Evolutionary conservation across 495 filamentous ascomycete genomes (phyloP).

Genomic region (Cryomyces minteri): DNA sequence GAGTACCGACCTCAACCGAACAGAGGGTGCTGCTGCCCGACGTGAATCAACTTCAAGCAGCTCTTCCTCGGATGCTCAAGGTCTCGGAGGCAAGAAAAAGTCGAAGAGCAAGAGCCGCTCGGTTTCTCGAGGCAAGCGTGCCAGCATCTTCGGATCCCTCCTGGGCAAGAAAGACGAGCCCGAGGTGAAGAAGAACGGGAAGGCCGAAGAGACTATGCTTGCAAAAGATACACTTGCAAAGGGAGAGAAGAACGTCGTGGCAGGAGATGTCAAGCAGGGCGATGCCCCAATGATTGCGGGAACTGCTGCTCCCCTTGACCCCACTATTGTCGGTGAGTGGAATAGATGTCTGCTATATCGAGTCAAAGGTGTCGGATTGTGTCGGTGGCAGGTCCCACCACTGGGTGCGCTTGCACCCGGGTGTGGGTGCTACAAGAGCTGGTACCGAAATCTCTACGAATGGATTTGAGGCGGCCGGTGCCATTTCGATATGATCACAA

Average conservation of each 20-base stretch:
- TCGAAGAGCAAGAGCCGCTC: slow-evolving; percentile 37
- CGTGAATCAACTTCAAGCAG: slow-evolving; percentile 11
- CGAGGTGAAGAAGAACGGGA: slow-evolving; percentile 26
- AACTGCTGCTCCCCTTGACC: slow-evolving; percentile 4
- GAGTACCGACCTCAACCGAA: slow-evolving; percentile 18
- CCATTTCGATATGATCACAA: neutral
- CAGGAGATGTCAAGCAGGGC: slow-evolving; percentile 4
- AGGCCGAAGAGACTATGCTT: slow-evolving; percentile 13
- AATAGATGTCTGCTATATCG: neutral
- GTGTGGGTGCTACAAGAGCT: no score
- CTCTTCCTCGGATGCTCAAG: slow-evolving; percentile 19
- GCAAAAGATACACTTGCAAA: slow-evolving; percentile 19
- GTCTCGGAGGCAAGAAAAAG: slow-evolving; percentile 21
- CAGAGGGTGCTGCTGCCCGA: slow-evolving; percentile 12
- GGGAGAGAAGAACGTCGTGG: slow-evolving; percentile 5
- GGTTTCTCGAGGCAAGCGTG: slow-evolving; percentile 64
- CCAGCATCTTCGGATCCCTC: slow-evolving; percentile 61
- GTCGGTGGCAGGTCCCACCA: no score
- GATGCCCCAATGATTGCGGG: slow-evolving; percentile 1
- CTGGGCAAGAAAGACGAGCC: slow-evolving; percentile 44
- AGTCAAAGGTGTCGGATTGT: neutral
- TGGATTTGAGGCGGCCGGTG: no score
- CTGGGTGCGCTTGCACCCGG: no score
- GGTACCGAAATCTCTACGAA: no score
- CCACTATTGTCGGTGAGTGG: slow-evolving; percentile 4